Evolutionary conservation across 1,139 yeast genomes (phyloP).

Genomic region (Taphrina communis): DNA sequence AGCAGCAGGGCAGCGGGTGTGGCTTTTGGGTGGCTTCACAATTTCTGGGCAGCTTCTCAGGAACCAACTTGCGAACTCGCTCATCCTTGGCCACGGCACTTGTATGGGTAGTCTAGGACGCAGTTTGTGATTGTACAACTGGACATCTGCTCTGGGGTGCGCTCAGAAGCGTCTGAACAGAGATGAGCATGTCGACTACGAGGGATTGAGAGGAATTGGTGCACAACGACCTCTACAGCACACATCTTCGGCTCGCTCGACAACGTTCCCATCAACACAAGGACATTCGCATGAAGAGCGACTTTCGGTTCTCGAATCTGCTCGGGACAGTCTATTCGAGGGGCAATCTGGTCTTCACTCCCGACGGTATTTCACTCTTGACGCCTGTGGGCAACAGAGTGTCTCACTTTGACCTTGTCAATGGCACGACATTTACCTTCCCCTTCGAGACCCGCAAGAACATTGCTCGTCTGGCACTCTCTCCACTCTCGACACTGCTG

Average conservation of each 20-base stretch:
- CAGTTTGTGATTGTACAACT: no score
- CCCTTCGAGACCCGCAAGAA: conserved; percentile 91
- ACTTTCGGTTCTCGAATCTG: conserved; percentile 72
- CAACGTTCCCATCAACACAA: background rate
- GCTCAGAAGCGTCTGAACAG: no score
- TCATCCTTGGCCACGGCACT: no score
- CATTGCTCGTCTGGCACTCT: conserved; percentile 77
- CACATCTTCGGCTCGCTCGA: background rate
- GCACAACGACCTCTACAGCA: no score
- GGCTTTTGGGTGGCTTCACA: no score
- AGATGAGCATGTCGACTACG: no score
- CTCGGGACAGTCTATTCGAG: conserved; percentile 93
- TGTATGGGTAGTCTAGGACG: no score
- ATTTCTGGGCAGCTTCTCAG: no score
- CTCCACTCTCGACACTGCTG: conserved; percentile 77
- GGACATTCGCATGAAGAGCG: conserved; percentile 41
- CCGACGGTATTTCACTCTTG: conserved; percentile 80
- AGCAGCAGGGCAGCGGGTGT: no score
- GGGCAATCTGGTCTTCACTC: conserved; percentile 85
- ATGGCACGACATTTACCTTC: conserved; percentile 83
- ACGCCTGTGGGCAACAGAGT: conserved; percentile 97
- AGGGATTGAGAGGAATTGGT: no score
- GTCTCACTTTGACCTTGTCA: conserved; percentile 78
- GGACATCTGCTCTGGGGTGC: no score
- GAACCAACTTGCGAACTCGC: no score